A percentile compares a stretch with the other conserved stretches of the same genome.
phyloP scores from a whole-genome alignment of 345 rosid genomes.

The Carallia pectinifolia region DNA sequence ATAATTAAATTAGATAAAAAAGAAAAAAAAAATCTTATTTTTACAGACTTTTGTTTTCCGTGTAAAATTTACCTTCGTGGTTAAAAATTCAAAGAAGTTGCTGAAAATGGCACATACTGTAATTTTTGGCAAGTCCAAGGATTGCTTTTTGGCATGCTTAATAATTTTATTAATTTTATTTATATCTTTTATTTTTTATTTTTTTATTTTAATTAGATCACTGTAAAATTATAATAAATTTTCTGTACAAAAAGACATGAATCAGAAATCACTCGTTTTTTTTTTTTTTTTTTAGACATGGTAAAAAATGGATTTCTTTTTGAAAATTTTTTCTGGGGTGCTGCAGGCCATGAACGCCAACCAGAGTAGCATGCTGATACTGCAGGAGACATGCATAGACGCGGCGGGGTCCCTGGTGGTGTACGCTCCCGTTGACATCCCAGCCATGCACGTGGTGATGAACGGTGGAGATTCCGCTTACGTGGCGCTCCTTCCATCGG shows the following conservation, averaged over 20 bases:
- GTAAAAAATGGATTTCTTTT: background rate
- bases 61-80: too few species aligned
- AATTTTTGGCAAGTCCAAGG: background rate
- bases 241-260: too few species aligned
- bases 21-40: background rate
- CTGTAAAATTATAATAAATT: too few species aligned
- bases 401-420: conserved; percentile 92
- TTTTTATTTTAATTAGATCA: too few species aligned
- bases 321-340: too few species aligned
- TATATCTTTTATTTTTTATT: too few species aligned
- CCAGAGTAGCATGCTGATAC: conserved; percentile 90
- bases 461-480: conserved; percentile 94
- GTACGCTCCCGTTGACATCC: conserved; percentile 97
- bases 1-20: too few species aligned
- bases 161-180: too few species aligned
- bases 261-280: too few species aligned
- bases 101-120: background rate
- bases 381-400: conserved; percentile 96
- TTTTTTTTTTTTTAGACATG: background rate
- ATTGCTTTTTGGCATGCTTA: background rate
- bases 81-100: background rate
- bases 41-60: background rate
- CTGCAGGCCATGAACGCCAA: conserved; percentile 81
- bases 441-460: conserved; percentile 95
- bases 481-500: conserved; percentile 91